Evolutionary conservation across 108 stramenopile species (phyloP).

Genomic region (Mediolabrus comicus): DNA sequence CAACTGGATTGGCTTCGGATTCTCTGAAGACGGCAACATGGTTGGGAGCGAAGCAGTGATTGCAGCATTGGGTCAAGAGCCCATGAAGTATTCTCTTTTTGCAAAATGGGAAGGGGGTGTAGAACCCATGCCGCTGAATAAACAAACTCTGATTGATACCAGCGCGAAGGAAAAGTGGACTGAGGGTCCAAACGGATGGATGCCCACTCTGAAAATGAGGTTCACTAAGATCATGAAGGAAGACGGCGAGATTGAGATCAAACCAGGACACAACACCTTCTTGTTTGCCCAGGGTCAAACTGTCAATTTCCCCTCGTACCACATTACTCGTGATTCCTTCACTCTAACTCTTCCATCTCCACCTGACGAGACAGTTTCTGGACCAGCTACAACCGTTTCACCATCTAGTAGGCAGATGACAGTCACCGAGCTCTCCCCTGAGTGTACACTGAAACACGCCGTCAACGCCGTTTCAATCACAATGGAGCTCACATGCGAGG

Average conservation of each 20-base stretch:
- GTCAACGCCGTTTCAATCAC: neutral
- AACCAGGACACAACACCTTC: constrained; percentile 36
- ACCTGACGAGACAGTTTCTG: neutral
- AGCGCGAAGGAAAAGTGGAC: constrained; percentile 32
- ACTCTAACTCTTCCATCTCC: neutral
- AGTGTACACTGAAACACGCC: neutral
- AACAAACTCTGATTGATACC: constrained; percentile 60
- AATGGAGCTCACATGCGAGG: constrained; percentile 13
- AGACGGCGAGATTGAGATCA: constrained; percentile 47
- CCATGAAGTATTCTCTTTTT: neutral
- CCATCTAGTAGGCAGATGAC: neutral
- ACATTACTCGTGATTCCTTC: neutral
- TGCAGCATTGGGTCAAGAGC: neutral
- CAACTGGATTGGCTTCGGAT: constrained; percentile 9
- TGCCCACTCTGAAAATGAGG: constrained; percentile 33
- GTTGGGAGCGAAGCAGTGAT: constrained; percentile 32
- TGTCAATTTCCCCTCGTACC: neutral
- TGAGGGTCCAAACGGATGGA: constrained; percentile 6
- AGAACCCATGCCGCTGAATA: constrained; percentile 5
- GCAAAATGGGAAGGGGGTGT: neutral
- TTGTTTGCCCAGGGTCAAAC: constrained; percentile 50
- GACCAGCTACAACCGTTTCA: neutral
- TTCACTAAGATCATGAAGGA: constrained; percentile 67
- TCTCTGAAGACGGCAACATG: constrained; percentile 9
- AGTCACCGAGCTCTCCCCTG: neutral